phyloP scores from a whole-genome alignment of 2,329 filamentous ascomycete genomes.

The Phoma sp. region DNA sequence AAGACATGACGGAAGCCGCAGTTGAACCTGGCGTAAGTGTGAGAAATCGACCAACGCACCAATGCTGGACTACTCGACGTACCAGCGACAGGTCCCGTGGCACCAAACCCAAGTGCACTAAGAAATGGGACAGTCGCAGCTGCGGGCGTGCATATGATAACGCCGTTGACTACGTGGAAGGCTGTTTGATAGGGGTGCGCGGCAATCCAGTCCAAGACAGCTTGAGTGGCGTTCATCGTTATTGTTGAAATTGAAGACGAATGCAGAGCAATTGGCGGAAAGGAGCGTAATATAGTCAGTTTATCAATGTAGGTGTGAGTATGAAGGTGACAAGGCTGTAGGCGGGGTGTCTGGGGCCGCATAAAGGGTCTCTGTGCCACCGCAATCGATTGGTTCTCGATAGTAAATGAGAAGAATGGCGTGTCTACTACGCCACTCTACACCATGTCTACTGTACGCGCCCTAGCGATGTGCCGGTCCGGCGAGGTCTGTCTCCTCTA shows the following conservation, averaged over 20 bases:
- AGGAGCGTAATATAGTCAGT: too few species aligned
- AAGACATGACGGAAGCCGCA: conserved; percentile 28
- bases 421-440: too few species aligned
- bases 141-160: conserved; percentile 31
- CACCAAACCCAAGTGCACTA: conserved; percentile 26
- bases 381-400: neutral
- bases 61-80: neutral
- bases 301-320: neutral
- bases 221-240: conserved; percentile 12
- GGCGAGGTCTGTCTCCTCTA: conserved; percentile 25
- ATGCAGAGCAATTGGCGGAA: neutral
- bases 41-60: neutral
- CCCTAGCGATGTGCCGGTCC: conserved; percentile 15
- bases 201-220: conserved; percentile 24
- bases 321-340: conserved; percentile 8
- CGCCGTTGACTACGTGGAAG: conserved; percentile 31
- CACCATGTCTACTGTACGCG: too few species aligned
- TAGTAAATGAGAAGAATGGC: too few species aligned
- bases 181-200: conserved; percentile 33
- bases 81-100: conserved; percentile 32
- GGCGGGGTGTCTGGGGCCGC: neutral
- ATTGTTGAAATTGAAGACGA: neutral
- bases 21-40: conserved; percentile 23
- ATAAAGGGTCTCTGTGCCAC: neutral
- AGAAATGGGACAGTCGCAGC: conserved; percentile 32